phyloP scores from a whole-genome alignment of 179 eudicot genomes.

The Pouteria campechiana region DNA sequence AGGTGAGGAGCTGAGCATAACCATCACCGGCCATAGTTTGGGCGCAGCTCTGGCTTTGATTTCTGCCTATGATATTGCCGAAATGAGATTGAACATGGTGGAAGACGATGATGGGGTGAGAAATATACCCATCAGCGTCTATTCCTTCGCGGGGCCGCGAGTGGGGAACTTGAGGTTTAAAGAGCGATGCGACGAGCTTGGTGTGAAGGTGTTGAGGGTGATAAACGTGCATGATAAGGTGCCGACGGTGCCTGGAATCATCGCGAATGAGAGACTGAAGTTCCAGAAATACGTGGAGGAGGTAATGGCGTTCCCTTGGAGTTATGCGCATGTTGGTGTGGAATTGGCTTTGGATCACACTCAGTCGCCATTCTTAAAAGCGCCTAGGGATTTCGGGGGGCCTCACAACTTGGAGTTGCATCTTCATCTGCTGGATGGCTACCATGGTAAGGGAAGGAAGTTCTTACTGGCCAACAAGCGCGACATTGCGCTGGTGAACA shows the following conservation, averaged over 20 bases:
- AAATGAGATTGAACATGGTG: slow-evolving; percentile 36
- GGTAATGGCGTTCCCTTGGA: slow-evolving; percentile 61
- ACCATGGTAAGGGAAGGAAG: slow-evolving; percentile 18
- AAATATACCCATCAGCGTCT: slow-evolving; percentile 43
- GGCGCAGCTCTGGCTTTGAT: slow-evolving; percentile 62
- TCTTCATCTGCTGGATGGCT: slow-evolving; percentile 56
- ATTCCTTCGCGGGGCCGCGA: slow-evolving; percentile 57
- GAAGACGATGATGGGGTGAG: background rate
- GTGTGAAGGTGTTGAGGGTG: slow-evolving; percentile 40
- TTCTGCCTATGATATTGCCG: slow-evolving; percentile 67
- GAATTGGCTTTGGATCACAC: slow-evolving; percentile 47
- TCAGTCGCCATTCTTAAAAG: slow-evolving; percentile 42
- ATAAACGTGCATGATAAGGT: slow-evolving; percentile 57
- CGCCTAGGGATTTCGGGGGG: slow-evolving; percentile 19
- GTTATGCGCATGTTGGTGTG: slow-evolving; percentile 74
- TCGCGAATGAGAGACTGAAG: slow-evolving; percentile 53
- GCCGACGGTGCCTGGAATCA: slow-evolving; percentile 58
- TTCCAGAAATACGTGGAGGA: slow-evolving; percentile 51
- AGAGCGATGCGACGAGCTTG: slow-evolving; percentile 61
- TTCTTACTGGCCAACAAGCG: slow-evolving; percentile 25
- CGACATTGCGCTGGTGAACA: slow-evolving; percentile 66
- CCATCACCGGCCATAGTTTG: slow-evolving; percentile 68
- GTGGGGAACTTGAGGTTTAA: slow-evolving; percentile 67
- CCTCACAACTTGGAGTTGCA: slow-evolving; percentile 64
- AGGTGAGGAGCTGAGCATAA: slow-evolving; percentile 56